A percentile compares a stretch with the other conserved stretches of the same genome.
Conservation (phyloP, 1,284 basidiomycete genomes). For the Microbotryum silenes-acaulis region DNA sequence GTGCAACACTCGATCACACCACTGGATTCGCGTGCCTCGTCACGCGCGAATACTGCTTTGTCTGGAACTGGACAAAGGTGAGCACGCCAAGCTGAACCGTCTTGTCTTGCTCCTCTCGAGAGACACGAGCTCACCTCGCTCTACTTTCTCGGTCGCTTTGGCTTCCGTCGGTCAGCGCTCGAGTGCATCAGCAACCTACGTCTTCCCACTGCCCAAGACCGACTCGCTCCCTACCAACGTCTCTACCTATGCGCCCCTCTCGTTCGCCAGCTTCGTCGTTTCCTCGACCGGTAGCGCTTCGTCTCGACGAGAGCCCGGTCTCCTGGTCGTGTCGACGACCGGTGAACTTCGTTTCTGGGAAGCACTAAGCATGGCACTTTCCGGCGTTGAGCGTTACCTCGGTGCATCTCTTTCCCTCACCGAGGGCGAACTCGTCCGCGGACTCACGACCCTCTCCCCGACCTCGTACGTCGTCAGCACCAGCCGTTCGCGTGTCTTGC, state of each 20-base stretch:
- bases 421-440: conserved; percentile 39
- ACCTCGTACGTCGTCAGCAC: conserved; percentile 38
- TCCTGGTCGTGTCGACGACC: conserved; percentile 40
- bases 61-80: conserved; percentile 45
- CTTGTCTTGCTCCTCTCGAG: neutral
- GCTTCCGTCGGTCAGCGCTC: conserved; percentile 5
- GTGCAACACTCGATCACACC: conserved; percentile 39
- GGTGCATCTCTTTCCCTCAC: conserved; percentile 34
- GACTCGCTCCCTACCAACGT: conserved; percentile 39
- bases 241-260: conserved; percentile 34
- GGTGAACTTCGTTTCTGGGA: conserved; percentile 45
- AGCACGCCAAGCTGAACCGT: neutral
- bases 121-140: neutral
- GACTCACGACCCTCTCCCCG: conserved; percentile 33
- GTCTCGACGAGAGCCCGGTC: conserved; percentile 42
- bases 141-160: neutral
- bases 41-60: conserved; percentile 37
- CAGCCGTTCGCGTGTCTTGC: conserved; percentile 38
- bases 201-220: conserved; percentile 35
- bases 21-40: conserved; percentile 43
- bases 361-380: conserved; percentile 41
- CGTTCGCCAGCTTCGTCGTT: conserved; percentile 33
- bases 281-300: conserved; percentile 36
- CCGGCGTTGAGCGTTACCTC: conserved; percentile 34
- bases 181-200: conserved; percentile 33